A percentile compares a stretch with the other conserved stretches of the same genome.
Conservation (phyloP, 2,329 filamentous ascomycete species). For the Fusarium sp. region DNA sequence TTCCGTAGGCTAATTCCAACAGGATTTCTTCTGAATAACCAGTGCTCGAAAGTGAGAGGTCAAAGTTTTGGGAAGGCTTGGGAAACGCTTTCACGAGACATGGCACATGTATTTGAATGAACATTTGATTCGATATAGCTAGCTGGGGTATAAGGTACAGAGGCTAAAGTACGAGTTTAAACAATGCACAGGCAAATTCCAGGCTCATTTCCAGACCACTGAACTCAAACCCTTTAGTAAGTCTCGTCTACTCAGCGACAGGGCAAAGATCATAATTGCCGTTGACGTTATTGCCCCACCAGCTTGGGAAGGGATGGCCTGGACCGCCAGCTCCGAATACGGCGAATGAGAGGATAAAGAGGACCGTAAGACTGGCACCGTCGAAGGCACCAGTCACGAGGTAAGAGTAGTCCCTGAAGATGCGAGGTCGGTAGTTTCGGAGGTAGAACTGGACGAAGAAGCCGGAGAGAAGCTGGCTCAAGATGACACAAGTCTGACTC, state of each 20-base stretch:
- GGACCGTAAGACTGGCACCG: constrained; percentile 59
- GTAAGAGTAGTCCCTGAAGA: constrained; percentile 67
- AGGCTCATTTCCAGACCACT: neutral
- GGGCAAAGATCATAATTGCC: constrained; percentile 64
- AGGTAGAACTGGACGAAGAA: constrained; percentile 65
- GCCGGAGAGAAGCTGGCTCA: constrained; percentile 58
- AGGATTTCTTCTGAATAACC: neutral
- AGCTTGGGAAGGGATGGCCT: constrained; percentile 59
- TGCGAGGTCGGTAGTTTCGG: constrained; percentile 62
- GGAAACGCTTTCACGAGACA: neutral
- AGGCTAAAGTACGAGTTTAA: neutral
- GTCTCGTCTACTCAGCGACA: constrained; percentile 42
- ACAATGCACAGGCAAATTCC: neutral
- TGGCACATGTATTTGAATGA: neutral
- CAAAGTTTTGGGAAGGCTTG: too few relatives aligned
- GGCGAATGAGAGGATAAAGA: constrained; percentile 67
- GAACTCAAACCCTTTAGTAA: accelerated
- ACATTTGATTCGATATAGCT: neutral
- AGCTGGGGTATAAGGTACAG: neutral
- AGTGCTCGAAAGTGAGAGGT: too few relatives aligned
- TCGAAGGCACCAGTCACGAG: constrained; percentile 65
- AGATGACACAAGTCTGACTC: constrained; percentile 66
- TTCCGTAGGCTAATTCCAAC: accelerated
- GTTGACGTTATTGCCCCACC: constrained; percentile 66
- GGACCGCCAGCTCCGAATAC: constrained; percentile 64